Percentiles rank a stretch among this genome's conserved stretches.
Evolutionary conservation across 2,329 filamentous ascomycete genomes (phyloP).

Genomic region (Pseudonectria foliicola): DNA sequence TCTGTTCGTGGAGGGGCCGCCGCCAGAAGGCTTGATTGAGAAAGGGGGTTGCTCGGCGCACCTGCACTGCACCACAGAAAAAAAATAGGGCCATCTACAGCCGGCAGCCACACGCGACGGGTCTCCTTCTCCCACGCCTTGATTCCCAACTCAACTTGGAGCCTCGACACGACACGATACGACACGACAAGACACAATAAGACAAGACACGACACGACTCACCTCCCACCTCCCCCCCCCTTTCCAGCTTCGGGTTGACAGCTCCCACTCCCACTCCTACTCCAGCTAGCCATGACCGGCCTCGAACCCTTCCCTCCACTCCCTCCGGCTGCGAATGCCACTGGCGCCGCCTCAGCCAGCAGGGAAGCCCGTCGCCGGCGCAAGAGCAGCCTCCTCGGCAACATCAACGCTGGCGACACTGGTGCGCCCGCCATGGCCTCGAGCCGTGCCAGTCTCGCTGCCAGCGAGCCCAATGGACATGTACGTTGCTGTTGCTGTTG

Average conservation of each 20-base stretch:
- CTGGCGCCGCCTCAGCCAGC: constrained; percentile 21
- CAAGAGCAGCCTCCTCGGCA: constrained; percentile 50
- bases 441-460: constrained; percentile 39
- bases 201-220: too few species aligned
- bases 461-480: constrained; percentile 13
- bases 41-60: too few species aligned
- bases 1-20: background rate
- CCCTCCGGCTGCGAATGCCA: constrained; percentile 30
- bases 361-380: constrained; percentile 40
- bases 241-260: too few species aligned
- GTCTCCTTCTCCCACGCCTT: too few species aligned
- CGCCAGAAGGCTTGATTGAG: background rate
- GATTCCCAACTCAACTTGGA: too few species aligned
- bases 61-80: constrained; percentile 12
- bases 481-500: constrained; percentile 7
- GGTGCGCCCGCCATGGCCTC: constrained; percentile 48
- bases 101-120: too few species aligned
- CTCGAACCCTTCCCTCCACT: constrained; percentile 51
- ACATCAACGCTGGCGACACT: constrained; percentile 49
- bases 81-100: too few species aligned
- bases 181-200: too few species aligned
- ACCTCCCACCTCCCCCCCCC: too few species aligned
- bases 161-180: too few species aligned
- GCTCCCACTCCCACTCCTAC: too few species aligned
- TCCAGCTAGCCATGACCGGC: constrained; percentile 41